Evolutionary conservation across 495 filamentous ascomycete genomes (phyloP).

Genomic region (Saxophila tyrrhenica): DNA sequence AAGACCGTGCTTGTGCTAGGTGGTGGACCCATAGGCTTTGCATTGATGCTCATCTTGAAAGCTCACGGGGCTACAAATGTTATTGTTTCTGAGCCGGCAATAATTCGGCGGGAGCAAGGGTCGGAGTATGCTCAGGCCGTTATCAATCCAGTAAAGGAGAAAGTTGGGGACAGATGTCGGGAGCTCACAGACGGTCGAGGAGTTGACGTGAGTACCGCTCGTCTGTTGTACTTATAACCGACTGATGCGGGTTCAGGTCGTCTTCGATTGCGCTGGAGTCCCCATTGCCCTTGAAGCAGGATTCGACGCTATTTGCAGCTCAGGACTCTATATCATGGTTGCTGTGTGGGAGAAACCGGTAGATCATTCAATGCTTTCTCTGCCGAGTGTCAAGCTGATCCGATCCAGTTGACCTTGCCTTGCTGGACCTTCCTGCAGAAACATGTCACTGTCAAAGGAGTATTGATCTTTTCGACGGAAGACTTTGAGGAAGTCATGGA

Average conservation of each 20-base stretch:
- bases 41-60: conserved; percentile 10
- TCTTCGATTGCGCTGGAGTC: conserved; percentile 24
- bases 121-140: conserved; percentile 16
- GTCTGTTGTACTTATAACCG: background rate
- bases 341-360: conserved; percentile 20
- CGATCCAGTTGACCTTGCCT: background rate
- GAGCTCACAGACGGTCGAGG: conserved; percentile 19
- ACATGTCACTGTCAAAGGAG: background rate
- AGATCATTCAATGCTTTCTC: conserved; percentile 15
- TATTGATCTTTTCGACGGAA: conserved; percentile 14
- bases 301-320: conserved; percentile 18
- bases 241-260: background rate
- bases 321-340: conserved; percentile 23
- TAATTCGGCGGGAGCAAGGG: conserved; percentile 16
- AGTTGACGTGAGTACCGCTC: conserved; percentile 9
- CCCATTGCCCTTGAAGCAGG: conserved; percentile 18
- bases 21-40: conserved; percentile 19
- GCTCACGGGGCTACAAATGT: conserved; percentile 16
- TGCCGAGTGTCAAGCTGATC: conserved; percentile 16
- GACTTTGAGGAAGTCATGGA: conserved; percentile 23
- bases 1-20: conserved; percentile 17
- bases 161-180: conserved; percentile 19
- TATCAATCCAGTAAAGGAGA: conserved; percentile 19
- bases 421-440: background rate
- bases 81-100: conserved; percentile 22